A percentile compares a stretch with the other conserved stretches of the same genome.
phyloP scores from a whole-genome alignment of 257 asterid species.

The Plectranthus barbatus region DNA sequence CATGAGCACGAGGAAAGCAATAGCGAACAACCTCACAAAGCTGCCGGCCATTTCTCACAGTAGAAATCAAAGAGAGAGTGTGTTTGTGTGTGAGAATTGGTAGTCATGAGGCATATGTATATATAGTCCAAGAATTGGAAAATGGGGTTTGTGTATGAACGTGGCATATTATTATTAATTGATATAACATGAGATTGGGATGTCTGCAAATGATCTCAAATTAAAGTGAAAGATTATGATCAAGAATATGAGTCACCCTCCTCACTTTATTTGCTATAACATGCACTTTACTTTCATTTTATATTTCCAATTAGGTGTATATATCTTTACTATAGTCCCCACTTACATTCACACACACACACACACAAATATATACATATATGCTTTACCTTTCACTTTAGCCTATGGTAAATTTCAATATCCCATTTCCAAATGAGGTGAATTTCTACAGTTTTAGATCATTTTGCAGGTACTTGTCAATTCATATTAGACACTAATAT shows the following conservation, averaged over 20 bases:
- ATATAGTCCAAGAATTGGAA: not conserved
- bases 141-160: not conserved
- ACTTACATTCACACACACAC: too few species aligned
- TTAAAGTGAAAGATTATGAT: not conserved
- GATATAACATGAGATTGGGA: too few species aligned
- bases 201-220: not conserved
- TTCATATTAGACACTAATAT: too few species aligned
- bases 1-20: slow-evolving; percentile 31
- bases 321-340: not conserved
- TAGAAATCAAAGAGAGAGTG: too few species aligned
- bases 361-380: too few species aligned
- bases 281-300: slow-evolving; percentile 5
- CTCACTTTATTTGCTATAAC: slow-evolving; percentile 8
- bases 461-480: too few species aligned
- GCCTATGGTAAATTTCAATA: too few species aligned
- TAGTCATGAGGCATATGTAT: slow-evolving; percentile 12
- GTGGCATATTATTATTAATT: too few species aligned
- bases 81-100: slow-evolving; percentile 1
- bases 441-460: not conserved
- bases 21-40: slow-evolving; percentile 30
- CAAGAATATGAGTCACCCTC: slow-evolving; percentile 27
- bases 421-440: too few species aligned
- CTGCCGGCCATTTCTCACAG: slow-evolving; percentile 27
- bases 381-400: too few species aligned
- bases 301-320: slow-evolving; percentile 8